Conservation (phyloP, 352 stramenopile species). For the Globisporangium cystogenes region DNA sequence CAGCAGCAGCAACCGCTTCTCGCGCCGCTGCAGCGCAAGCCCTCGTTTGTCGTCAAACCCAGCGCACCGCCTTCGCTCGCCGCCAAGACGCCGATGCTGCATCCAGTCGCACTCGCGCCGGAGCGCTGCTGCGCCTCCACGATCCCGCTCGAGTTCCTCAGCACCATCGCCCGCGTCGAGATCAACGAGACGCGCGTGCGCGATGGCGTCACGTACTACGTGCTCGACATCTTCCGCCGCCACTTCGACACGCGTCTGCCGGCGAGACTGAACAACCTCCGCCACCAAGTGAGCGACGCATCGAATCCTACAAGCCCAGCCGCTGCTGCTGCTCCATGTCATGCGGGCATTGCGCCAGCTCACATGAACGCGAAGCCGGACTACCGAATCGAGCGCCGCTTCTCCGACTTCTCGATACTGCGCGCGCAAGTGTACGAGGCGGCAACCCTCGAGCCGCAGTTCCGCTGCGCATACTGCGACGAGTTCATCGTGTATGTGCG, state of each 20-base stretch:
- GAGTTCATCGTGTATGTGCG: conserved; percentile 47
- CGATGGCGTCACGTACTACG: conserved; percentile 12
- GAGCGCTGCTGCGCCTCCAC: not conserved
- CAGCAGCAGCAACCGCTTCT: no score
- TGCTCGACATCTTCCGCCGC: conserved; percentile 9
- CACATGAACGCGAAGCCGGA: conserved; percentile 20
- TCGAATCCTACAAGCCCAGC: no score
- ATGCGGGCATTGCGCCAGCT: no score
- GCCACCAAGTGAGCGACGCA: not conserved
- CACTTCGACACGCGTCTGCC: conserved; percentile 10
- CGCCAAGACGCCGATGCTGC: not conserved
- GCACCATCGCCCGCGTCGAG: conserved; percentile 7
- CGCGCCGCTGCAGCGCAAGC: no score
- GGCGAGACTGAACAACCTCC: not conserved
- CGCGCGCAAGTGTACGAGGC: conserved; percentile 37
- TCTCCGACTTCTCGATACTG: conserved; percentile 53
- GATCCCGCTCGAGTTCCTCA: conserved; percentile 3
- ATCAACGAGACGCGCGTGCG: conserved; percentile 7
- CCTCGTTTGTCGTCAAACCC: no score
- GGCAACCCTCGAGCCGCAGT: conserved; percentile 34
- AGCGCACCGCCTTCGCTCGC: no score
- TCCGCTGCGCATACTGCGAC: conserved; percentile 52
- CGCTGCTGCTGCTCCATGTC: no score
- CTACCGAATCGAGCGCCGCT: conserved; percentile 46
- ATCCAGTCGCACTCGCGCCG: conserved; percentile 1